A percentile compares a stretch with the other conserved stretches of the same genome.
These are phyloP conservation scores for Porcisia deanei DNA, from an alignment of 208 protist genomes.

Conservation along the genomic window DNA sequence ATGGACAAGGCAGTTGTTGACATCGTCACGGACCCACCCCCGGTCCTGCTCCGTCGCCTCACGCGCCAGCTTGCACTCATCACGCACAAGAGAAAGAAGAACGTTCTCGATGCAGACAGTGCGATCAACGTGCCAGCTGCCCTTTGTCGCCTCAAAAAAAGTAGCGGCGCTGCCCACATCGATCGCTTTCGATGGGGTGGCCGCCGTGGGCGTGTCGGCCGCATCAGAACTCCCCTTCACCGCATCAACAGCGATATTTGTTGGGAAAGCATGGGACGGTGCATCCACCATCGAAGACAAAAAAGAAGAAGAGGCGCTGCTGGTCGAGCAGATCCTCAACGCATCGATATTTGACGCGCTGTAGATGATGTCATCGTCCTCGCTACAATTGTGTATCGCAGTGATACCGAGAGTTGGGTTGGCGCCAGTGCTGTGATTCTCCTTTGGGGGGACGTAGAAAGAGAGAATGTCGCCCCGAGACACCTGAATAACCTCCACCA, in stretches of 20 bases:
- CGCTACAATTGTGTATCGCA: not conserved
- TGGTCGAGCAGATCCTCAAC: not conserved
- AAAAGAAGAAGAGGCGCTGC: not conserved
- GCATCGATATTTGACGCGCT: not conserved
- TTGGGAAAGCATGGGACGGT: not conserved
- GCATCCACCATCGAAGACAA: not conserved
- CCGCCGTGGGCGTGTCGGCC: not conserved
- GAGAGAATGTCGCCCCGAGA: slow-evolving; percentile 49
- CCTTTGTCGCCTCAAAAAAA: slow-evolving; percentile 7
- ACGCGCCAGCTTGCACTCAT: slow-evolving; percentile 69
- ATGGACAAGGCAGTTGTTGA: slow-evolving; percentile 31
- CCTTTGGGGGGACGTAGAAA: slow-evolving; percentile 24
- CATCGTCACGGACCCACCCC: slow-evolving; percentile 47
- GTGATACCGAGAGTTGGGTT: not conserved
- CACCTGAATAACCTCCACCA: slow-evolving; percentile 28
- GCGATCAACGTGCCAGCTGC: slow-evolving; percentile 48
- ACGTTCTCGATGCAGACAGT: slow-evolving; percentile 56
- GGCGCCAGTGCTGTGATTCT: not conserved
- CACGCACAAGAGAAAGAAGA: slow-evolving; percentile 60
- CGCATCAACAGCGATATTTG: not conserved
- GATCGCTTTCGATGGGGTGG: not conserved
- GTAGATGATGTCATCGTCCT: not conserved
- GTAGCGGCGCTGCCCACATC: not conserved
- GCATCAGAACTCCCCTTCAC: not conserved
- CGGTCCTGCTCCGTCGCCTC: slow-evolving; percentile 54